Evolutionary conservation across 495 filamentous ascomycete species (phyloP), one percentile per base, ranked within the genome.

Genomic region (Penicillium waksmanii): DNA sequence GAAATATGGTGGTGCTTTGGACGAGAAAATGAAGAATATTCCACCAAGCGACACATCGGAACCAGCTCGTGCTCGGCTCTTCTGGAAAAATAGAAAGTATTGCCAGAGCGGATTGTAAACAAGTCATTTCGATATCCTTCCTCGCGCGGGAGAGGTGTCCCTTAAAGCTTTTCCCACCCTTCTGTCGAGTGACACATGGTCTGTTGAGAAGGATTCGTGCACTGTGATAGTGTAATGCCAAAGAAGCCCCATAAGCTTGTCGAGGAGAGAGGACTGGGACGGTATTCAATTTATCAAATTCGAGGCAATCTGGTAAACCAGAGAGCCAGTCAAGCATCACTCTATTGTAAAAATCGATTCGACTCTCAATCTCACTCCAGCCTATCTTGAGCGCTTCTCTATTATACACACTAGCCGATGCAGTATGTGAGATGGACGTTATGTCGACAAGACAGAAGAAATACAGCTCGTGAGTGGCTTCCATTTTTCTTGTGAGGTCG

Each of bases 11-110:
- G 12, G 36, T 40, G 15, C 36, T 40, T n/a, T 40, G 36, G 12
- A 81, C 81, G 13, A 85, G 54, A 53, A 79, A 77, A 64, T 85
- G 82, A 3, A 85, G 65, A 5, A 80, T 63, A 43, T 67, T 76
- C 80, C 81, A 85, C 82, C 82, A 85, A 21, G 81, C 78, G 1
- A 71, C 61, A 10, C 71, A 63, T 12, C 64, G 63, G 53, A 82
- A 81, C 40, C 58, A 62, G 31, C 49, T 55, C 9, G 19, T 31
- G 27, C 21, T 31, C 2, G 47, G 47, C 1, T 23, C 7, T 25
- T 50, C 19, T 8, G 47, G 47, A 50, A 50, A 31, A 0, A 50
- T 21, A 3, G 19, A 50, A 31, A 50, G 7, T 9, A 50, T 50
- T 50, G 47, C 47, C 27, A 50, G 19, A 13, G 47, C 19, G 10